Base-by-base conservation (phyloP, 805 yeast genomes). In the Candida montana region DNA sequence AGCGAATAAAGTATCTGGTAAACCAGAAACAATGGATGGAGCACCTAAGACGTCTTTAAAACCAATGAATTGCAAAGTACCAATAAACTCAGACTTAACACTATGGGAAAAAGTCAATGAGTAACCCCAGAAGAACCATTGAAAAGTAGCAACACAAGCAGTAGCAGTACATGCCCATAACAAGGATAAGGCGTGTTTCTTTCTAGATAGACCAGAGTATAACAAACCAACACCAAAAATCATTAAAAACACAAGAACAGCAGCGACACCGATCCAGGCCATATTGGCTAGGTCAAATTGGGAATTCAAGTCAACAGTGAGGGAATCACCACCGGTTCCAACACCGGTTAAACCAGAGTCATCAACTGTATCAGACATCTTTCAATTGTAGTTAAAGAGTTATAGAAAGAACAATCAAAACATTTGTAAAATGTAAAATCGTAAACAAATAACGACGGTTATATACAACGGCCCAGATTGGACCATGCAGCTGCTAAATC, bases 51-150 rank as follows among this genome's bases (percentile, higher is more conserved):
- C 93, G 44, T 83, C 69, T 73, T 71, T 83, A 56, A 90, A 71
- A 48, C 88, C 81, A 59, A 90, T 88, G 64, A 86, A 81, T 54
- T 74, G 74, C 61, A 91, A 69, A 46, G 87, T 76, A 43, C 99
- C 99, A 51, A 88, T 70, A 63, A 89, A 84, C 18, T 68, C 72
- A 36, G 78, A 75, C 35, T 61, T 59, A 15, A 77, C 79, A 42
- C 71, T 67, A 59, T 81, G 86, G 20, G 90, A 72, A 61, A 90
- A 91, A 15, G 87, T 82, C 44, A 93, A 74, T 13, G 96, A 85
- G 65, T 85, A 91, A 47, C 98, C 99, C 96, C 97, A 89, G 71
- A 89, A 89, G 65, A 88, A 91, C 98, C 98, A 91, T 64, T 93
- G 96, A 76, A 93, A 88, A 2, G 83, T 67, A 7, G 89, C 79